Conservation (phyloP, 2,329 filamentous ascomycete genomes). For the Ophiostoma sp. region DNA sequence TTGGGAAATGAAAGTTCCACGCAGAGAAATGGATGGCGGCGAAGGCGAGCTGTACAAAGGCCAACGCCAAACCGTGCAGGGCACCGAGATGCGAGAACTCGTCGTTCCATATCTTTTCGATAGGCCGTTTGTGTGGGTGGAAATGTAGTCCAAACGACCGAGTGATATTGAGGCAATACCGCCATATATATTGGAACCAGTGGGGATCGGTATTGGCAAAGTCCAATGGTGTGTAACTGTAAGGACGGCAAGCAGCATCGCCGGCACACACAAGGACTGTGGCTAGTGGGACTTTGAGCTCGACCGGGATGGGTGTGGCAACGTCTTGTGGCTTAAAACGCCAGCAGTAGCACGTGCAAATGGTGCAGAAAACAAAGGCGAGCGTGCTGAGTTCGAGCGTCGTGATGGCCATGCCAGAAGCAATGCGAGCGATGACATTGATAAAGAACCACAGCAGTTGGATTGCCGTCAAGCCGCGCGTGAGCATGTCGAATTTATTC, state of each 20-base stretch:
- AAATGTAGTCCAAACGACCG: not conserved
- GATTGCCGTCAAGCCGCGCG: constrained; percentile 28
- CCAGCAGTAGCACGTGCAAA: constrained; percentile 17
- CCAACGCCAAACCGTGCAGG: not conserved
- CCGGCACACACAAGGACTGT: not conserved
- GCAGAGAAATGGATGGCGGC: constrained; percentile 12
- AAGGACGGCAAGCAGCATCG: not conserved
- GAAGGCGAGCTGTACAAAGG: constrained; percentile 18
- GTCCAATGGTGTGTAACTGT: constrained; percentile 16
- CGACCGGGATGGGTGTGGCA: not conserved
- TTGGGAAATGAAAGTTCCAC: constrained; percentile 17
- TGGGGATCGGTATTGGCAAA: constrained; percentile 10
- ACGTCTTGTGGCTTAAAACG: constrained; percentile 13
- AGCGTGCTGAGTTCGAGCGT: constrained; percentile 32
- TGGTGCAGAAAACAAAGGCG: constrained; percentile 26
- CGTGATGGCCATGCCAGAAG: constrained; percentile 29
- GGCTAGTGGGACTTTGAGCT: constrained; percentile 7
- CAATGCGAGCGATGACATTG: constrained; percentile 27
- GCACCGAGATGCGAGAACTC: constrained; percentile 1
- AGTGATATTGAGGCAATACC: constrained; percentile 7
- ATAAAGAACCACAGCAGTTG: constrained; percentile 31
- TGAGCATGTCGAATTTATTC: constrained; percentile 33
- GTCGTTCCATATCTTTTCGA: constrained; percentile 19
- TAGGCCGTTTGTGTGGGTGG: not conserved
- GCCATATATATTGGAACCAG: constrained; percentile 16